A percentile compares a stretch with the other conserved stretches of the same genome.
Evolutionary conservation across 78 protist species (phyloP).

Genomic region (Pigoraptor vietnamica): DNA sequence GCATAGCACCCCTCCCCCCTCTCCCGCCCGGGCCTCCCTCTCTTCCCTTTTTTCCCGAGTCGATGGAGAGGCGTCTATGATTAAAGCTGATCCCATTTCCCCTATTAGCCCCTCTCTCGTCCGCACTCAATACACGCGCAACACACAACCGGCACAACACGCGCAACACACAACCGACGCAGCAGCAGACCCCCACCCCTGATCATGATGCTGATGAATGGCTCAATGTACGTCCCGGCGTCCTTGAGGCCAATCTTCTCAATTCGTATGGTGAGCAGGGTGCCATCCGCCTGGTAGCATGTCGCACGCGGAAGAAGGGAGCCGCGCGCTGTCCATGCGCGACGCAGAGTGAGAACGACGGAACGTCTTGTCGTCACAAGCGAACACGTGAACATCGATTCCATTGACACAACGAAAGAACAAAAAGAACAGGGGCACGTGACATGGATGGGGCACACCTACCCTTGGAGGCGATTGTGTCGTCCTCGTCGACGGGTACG

Average conservation of each 20-base stretch:
- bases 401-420: background rate
- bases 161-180: background rate
- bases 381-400: background rate
- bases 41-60: too few species aligned
- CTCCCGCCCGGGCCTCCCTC: too few species aligned
- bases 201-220: background rate
- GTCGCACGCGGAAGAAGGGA: background rate
- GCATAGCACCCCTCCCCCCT: too few species aligned
- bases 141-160: background rate
- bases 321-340: background rate
- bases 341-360: background rate
- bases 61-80: background rate
- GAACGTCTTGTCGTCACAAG: background rate
- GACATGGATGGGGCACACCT: background rate
- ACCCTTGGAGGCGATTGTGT: background rate
- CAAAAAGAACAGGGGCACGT: background rate
- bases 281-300: background rate
- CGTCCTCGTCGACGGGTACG: background rate
- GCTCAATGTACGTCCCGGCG: background rate
- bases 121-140: too few species aligned
- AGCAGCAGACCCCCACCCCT: background rate
- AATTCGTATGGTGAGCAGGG: background rate
- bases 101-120: too few species aligned
- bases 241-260: background rate
- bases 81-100: background rate